These are phyloP conservation scores for Ustilago vetiveriae DNA, from an alignment of 1,284 basidiomycete genomes.

Conservation along the genomic window DNA sequence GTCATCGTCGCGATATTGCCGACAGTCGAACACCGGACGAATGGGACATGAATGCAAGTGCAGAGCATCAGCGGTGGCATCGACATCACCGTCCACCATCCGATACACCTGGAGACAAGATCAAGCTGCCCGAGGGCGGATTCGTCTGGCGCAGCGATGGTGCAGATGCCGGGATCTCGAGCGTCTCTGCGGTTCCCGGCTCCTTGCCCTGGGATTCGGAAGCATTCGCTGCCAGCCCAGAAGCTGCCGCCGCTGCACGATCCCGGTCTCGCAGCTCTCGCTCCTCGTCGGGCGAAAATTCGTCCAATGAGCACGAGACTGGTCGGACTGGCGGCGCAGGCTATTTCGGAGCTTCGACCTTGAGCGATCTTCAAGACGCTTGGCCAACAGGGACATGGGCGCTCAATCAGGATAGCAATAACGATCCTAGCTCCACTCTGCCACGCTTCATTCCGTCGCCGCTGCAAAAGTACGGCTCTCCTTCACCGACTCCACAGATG, in stretches of 20 bases:
- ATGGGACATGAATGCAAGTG: conserved; percentile 26
- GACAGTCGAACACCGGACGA: conserved; percentile 33
- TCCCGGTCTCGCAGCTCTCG: conserved; percentile 22
- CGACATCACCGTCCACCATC: conserved; percentile 48
- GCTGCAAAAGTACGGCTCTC: conserved; percentile 31
- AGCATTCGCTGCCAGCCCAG: conserved; percentile 38
- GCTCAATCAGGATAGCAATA: conserved; percentile 32
- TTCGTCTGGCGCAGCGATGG: conserved; percentile 55
- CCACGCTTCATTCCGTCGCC: conserved; percentile 46
- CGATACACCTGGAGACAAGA: conserved; percentile 24
- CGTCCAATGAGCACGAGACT: conserved; percentile 34
- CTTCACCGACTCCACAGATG: conserved; percentile 22
- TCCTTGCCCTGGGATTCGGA: conserved; percentile 37
- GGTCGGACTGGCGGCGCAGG: conserved; percentile 6
- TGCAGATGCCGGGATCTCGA: conserved; percentile 31
- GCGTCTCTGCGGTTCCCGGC: conserved; percentile 16
- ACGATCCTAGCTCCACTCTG: conserved; percentile 18
- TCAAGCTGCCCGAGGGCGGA: conserved; percentile 51
- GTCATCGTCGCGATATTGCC: conserved; percentile 4
- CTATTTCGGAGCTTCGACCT: conserved; percentile 38
- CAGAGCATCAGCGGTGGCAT: conserved; percentile 55
- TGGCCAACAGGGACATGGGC: conserved; percentile 46
- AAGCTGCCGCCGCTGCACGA: conserved; percentile 9
- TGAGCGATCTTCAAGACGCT: conserved; percentile 44
- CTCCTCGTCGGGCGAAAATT: conserved; percentile 31